Evolutionary conservation across 2,329 filamentous ascomycete species (phyloP).

Genomic region (Alternaria triticina): DNA sequence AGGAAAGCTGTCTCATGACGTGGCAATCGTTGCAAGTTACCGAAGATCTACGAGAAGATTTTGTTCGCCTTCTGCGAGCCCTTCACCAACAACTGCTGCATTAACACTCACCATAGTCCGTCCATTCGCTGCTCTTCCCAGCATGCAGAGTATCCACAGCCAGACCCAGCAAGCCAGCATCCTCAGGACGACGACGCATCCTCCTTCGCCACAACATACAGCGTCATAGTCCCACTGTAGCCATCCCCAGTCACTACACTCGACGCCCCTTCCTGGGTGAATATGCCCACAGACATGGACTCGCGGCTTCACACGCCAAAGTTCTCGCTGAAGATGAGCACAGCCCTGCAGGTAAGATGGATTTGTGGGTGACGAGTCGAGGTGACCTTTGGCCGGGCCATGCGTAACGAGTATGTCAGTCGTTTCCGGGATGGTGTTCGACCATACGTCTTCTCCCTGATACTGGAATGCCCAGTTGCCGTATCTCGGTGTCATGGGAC

Average conservation of each 20-base stretch:
- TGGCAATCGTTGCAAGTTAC: background rate
- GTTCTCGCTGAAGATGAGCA: slow-evolving; percentile 68
- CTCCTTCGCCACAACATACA: slow-evolving; percentile 36
- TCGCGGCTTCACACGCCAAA: slow-evolving; percentile 71
- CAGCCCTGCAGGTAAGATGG: slow-evolving; percentile 61
- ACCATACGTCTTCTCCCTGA: slow-evolving; percentile 68
- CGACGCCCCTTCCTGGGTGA: slow-evolving; percentile 73
- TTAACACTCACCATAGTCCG: slow-evolving; percentile 16
- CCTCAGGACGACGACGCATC: slow-evolving; percentile 18
- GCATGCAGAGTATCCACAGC: slow-evolving; percentile 3
- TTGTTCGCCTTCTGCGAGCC: background rate
- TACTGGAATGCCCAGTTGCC: slow-evolving; percentile 84
- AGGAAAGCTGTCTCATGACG: background rate
- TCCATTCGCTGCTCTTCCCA: background rate
- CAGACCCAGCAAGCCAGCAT: slow-evolving; percentile 4
- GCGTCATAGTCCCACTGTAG: slow-evolving; percentile 72
- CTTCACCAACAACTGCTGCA: slow-evolving; percentile 10
- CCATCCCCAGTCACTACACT: slow-evolving; percentile 73
- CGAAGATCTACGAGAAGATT: background rate
- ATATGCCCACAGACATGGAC: slow-evolving; percentile 84
- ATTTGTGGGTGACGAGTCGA: slow-evolving; percentile 57
- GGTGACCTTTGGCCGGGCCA: slow-evolving; percentile 74
- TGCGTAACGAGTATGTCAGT: slow-evolving; percentile 82
- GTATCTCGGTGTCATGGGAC: slow-evolving; percentile 75
- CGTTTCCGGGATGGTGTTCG: slow-evolving; percentile 67